Base-by-base conservation (phyloP, 192 early-diverging fungal genomes). In the Radiomyces spectabilis region DNA sequence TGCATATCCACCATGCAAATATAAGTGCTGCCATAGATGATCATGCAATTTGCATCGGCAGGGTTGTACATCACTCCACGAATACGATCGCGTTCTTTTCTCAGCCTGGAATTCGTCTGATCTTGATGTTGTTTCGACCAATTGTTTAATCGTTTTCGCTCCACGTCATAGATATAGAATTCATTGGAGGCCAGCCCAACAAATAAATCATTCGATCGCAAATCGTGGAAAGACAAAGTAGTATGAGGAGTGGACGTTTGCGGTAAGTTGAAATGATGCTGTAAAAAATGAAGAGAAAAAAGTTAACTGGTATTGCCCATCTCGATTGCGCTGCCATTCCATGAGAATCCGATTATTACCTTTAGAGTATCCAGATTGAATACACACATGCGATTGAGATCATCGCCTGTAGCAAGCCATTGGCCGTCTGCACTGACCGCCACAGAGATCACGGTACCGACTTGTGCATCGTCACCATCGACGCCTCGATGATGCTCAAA, bases 391-490 rank as follows among this genome's bases (percentile, higher is more conserved):
- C 80, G 65, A 53, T 85, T 87, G 5, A 72, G 65, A 53, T 79
- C 64, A 69, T 94, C 94, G 13, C 82, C 86, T 16, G 84, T 85
- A 9, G 85, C 88, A 22, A 98, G 62, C 80, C 86, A 94, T 48
- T 82, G 78, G 31, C 83, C 86, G 65, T 93, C 89, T 3, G 60
- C 63, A 63, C 86, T 92, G 8, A 94, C 77, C 18, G 89, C 77
- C 61, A 98, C 71, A 2, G 73, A 70, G 8, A 61, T 63, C 15
- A 97, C 82, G 4, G 84, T 81, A 5, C 72, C 71, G 44, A 72
- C 47, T 44, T 63, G 70, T 7, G 61, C 64, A 33, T 80, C 70
- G 13, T 69, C 61, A 6, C 71, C 72, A 33, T 61, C 55, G 9
- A 60, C 61, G 21, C 75, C 81, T 29, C 80, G 69, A 53, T 94